Evolutionary conservation across 495 filamentous ascomycete genomes (phyloP), one percentile per base, ranked within the genome.

Genomic region (Hypoxylon perforatum): DNA sequence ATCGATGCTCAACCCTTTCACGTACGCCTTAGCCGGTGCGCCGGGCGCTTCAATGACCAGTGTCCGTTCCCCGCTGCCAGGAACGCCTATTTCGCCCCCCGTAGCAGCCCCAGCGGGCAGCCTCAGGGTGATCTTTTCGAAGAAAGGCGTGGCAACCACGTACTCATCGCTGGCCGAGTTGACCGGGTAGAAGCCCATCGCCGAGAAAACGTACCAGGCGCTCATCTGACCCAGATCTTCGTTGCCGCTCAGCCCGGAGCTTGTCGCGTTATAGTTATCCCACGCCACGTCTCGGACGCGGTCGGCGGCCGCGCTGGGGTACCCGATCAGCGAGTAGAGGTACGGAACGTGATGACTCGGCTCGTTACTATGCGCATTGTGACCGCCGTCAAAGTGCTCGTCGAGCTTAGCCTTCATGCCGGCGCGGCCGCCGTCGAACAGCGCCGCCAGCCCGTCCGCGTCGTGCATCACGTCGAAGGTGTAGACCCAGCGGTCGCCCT

Each of bases 341-440:
- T 76, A 76, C 3, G 72, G 68, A 15, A 75, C 68, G 33, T 76
- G 74, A 36, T 75, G 68, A 1, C 72, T 73, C 1, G 73, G 73
- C 58, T 75, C 71, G 49, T 75, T 76, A 42, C 67, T 72, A n/a
- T 76, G 74, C 72, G 75, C 65, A 53, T 76, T 75, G 25, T 76
- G 74, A 1, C 73, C 68, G 17, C 63, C 63, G 12, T 71, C 66
- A 38, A 76, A 76, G 25, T 72, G 62, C n/a, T 66, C 68, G 49
- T 76, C 74, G 11, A 76, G 53, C 38, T 72, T 71, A n/a, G 60
- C 38, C 18, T 69, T 72, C 69, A 72, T 69, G 21, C 67, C 73
- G 1, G 38, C 22, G 4, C 70, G 65, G 8, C 73, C 70, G 12
- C 68, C 65, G 10, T 46, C 33, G 33, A 76, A 73, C 33, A 76